Conservation (phyloP, 1,139 yeast species). For the Pichia sp. region DNA sequence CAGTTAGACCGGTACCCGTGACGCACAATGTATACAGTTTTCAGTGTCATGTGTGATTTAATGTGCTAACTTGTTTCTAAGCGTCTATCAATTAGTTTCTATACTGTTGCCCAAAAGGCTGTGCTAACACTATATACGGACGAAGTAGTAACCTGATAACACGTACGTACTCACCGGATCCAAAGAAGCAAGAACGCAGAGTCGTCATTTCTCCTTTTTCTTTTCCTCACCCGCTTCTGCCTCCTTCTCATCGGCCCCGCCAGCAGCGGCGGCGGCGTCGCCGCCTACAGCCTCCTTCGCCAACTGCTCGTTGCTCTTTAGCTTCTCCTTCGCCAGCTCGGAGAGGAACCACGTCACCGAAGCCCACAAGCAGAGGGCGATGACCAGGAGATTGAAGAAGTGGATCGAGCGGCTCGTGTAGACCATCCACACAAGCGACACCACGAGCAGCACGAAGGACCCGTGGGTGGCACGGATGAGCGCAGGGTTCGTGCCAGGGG, state of each 20-base stretch:
- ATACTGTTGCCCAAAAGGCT: no score
- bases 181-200: neutral
- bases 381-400: constrained; percentile 65
- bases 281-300: constrained; percentile 14
- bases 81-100: no score
- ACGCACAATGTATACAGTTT: constrained; percentile 49
- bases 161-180: neutral
- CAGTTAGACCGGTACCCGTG: constrained; percentile 62
- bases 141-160: neutral
- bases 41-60: constrained; percentile 39
- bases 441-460: constrained; percentile 53
- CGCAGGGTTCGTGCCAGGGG: constrained; percentile 94
- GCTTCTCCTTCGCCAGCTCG: constrained; percentile 57
- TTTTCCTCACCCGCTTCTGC: neutral
- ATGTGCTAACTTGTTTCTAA: neutral
- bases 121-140: neutral
- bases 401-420: constrained; percentile 68
- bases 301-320: constrained; percentile 40
- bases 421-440: constrained; percentile 54
- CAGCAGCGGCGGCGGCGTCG: neutral
- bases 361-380: constrained; percentile 70
- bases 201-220: neutral
- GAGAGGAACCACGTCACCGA: constrained; percentile 82
- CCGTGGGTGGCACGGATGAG: constrained; percentile 74
- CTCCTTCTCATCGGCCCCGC: neutral